Evolutionary conservation across 192 early-diverging fungal genomes (phyloP).

Genomic region (Pilobolus umbonatus): DNA sequence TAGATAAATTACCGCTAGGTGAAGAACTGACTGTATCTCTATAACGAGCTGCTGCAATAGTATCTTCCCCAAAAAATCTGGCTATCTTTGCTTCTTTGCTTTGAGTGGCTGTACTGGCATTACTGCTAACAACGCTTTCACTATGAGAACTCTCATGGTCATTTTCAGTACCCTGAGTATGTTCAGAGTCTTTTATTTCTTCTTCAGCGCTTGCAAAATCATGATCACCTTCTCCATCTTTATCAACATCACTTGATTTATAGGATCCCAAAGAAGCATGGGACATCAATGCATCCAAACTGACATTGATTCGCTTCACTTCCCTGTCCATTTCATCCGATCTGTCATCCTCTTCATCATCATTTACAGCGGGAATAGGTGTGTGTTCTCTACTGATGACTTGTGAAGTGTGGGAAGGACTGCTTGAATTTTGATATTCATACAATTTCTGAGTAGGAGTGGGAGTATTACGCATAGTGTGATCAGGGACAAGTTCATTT

Average conservation of each 20-base stretch:
- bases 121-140: too few relatives aligned
- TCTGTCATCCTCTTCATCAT: neutral
- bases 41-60: conserved; percentile 8
- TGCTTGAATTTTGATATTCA: too few relatives aligned
- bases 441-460: neutral
- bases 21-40: conserved; percentile 13
- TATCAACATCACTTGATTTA: too few relatives aligned
- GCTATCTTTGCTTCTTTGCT: conserved; percentile 38
- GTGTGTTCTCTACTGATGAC: neutral
- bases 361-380: neutral
- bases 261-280: conserved; percentile 1
- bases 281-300: neutral
- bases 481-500: neutral
- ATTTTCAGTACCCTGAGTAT: too few relatives aligned
- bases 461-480: neutral
- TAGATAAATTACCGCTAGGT: too few relatives aligned
- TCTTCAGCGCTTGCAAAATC: too few relatives aligned
- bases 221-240: too few relatives aligned
- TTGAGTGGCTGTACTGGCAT: too few relatives aligned
- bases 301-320: neutral
- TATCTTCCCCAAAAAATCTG: conserved; percentile 60
- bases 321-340: neutral
- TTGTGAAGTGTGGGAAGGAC: neutral
- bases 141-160: too few relatives aligned
- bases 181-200: too few relatives aligned